Evolutionary conservation across 177 flowering plant genomes (phyloP).

Genomic region (Vitis hybrid): DNA sequence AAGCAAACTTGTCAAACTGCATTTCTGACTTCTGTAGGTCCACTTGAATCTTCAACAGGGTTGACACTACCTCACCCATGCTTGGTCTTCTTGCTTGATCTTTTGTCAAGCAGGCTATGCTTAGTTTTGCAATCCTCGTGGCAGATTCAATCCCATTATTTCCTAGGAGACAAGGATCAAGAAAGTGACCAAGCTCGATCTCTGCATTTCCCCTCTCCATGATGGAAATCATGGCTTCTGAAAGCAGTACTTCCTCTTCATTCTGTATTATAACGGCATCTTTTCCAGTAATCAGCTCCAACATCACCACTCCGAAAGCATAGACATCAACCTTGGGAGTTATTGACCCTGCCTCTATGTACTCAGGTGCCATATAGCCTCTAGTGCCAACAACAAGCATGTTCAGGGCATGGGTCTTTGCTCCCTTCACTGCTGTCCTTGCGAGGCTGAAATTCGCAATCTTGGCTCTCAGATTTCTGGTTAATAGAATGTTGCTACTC

Average conservation of each 20-base stretch:
- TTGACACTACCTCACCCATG: constrained; percentile 40
- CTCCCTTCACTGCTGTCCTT: constrained; percentile 23
- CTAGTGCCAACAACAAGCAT: constrained; percentile 34
- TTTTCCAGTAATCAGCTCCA: constrained; percentile 56
- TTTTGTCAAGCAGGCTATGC: constrained; percentile 31
- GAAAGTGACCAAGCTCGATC: constrained; percentile 20
- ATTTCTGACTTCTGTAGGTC: constrained; percentile 15
- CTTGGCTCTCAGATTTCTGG: constrained; percentile 51
- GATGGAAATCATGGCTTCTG: constrained; percentile 19
- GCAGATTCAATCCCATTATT: constrained; percentile 15
- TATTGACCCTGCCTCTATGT: constrained; percentile 31
- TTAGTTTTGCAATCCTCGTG: constrained; percentile 21
- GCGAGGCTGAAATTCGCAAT: constrained; percentile 57
- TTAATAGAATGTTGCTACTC: constrained; percentile 52
- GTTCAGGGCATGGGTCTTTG: constrained; percentile 6
- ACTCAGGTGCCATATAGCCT: constrained; percentile 68
- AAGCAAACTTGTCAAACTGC: background rate
- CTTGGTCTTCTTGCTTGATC: constrained; percentile 41
- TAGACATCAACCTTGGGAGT: constrained; percentile 47
- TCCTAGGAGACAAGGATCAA: constrained; percentile 36
- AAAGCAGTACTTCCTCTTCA: constrained; percentile 26
- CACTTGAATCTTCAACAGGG: constrained; percentile 28
- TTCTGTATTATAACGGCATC: constrained; percentile 21
- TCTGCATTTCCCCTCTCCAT: constrained; percentile 22
- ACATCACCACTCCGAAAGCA: constrained; percentile 56